These are phyloP conservation scores for Tolypocladium guangdongense DNA, from an alignment of 2,329 filamentous ascomycete genomes.

Conservation along the genomic window DNA sequence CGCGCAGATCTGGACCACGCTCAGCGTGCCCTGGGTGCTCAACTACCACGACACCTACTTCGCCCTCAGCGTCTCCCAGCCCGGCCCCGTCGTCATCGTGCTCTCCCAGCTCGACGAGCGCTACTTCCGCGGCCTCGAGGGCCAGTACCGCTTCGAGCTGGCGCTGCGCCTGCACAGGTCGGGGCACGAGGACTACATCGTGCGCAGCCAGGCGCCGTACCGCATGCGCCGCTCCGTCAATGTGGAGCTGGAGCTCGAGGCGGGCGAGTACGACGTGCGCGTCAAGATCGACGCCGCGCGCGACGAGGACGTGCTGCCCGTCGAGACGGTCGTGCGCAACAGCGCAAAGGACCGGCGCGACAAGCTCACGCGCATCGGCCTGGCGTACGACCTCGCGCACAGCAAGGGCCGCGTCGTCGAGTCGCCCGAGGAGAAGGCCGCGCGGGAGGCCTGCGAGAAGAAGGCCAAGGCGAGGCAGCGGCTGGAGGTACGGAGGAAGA, in stretches of 20 bases:
- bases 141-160: slow-evolving; percentile 43
- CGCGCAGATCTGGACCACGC: slow-evolving; percentile 35
- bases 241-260: slow-evolving; percentile 62
- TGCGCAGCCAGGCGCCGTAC: slow-evolving; percentile 41
- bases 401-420: slow-evolving; percentile 48
- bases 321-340: slow-evolving; percentile 57
- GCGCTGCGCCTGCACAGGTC: slow-evolving; percentile 43
- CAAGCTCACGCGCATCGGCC: slow-evolving; percentile 61
- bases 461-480: slow-evolving; percentile 29
- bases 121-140: slow-evolving; percentile 45
- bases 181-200: slow-evolving; percentile 40
- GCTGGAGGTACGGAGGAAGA: slow-evolving; percentile 25
- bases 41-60: slow-evolving; percentile 45
- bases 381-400: slow-evolving; percentile 61
- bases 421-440: slow-evolving; percentile 35
- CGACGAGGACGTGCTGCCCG: slow-evolving; percentile 32
- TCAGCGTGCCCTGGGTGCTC: slow-evolving; percentile 44
- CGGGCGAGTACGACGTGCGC: slow-evolving; percentile 64
- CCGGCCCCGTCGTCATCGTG: slow-evolving; percentile 42
- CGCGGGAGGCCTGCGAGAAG: slow-evolving; percentile 32
- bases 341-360: slow-evolving; percentile 53
- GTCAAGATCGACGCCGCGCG: slow-evolving; percentile 63
- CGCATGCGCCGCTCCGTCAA: slow-evolving; percentile 65
- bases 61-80: slow-evolving; percentile 34
- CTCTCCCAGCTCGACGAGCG: slow-evolving; percentile 46